These are phyloP conservation scores for Pichia sp. DNA, from an alignment of 1,139 yeast genomes.

Conservation along the genomic window DNA sequence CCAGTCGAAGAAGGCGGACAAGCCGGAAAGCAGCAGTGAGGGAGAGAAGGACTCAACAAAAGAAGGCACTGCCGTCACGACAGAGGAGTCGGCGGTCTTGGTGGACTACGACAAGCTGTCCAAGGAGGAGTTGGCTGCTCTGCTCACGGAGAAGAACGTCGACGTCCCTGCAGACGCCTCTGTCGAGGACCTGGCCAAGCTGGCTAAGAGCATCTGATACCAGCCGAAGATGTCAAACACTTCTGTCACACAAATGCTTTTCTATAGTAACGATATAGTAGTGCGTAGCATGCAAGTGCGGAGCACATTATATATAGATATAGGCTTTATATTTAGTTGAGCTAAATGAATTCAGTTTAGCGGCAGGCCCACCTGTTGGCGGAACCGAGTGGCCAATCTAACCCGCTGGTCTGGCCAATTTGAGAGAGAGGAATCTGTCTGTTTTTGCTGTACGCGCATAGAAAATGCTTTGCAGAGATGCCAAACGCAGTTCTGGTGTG, in stretches of 20 bases:
- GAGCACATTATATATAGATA: neutral
- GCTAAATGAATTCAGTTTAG: too few species aligned
- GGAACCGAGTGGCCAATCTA: too few species aligned
- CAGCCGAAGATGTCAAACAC: neutral
- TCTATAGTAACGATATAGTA: neutral
- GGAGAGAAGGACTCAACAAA: conserved; percentile 16
- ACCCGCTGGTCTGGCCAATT: neutral
- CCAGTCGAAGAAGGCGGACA: conserved; percentile 6
- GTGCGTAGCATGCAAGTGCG: neutral
- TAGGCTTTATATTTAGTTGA: neutral
- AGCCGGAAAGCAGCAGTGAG: conserved; percentile 20
- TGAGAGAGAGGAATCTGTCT: too few species aligned
- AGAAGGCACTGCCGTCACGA: neutral
- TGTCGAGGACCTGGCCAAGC: conserved; percentile 45
- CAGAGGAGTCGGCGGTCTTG: conserved; percentile 7
- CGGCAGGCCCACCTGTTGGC: too few species aligned
- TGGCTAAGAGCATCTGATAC: conserved; percentile 39
- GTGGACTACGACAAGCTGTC: conserved; percentile 1
- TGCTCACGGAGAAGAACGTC: conserved; percentile 41
- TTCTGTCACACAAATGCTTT: neutral
- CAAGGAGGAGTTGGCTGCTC: conserved; percentile 38
- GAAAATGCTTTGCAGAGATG: neutral
- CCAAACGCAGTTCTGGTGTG: neutral
- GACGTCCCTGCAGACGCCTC: conserved; percentile 45
- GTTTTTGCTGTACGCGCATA: neutral